phyloP scores from a whole-genome alignment of 768 basidiomycete genomes.

The Phaeotremella skinneri region DNA sequence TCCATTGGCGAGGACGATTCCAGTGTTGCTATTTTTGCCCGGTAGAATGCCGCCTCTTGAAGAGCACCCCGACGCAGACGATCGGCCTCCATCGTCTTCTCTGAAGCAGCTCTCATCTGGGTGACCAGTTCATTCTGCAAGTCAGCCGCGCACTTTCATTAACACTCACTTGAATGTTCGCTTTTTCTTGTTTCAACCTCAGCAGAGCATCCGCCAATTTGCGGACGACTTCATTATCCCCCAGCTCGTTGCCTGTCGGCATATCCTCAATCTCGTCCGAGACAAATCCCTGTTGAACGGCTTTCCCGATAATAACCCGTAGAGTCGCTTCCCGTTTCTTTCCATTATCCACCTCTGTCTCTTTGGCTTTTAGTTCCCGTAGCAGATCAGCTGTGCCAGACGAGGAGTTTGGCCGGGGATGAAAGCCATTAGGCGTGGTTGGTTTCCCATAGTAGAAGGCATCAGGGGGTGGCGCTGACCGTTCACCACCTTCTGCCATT shows the following conservation, averaged over 20 bases:
- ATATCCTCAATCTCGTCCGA: slow-evolving; percentile 58
- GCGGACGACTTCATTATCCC: slow-evolving; percentile 53
- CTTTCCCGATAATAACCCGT: slow-evolving; percentile 72
- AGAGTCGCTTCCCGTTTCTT: slow-evolving; percentile 82
- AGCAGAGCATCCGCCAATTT: slow-evolving; percentile 69
- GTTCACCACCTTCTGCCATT: slow-evolving; percentile 32
- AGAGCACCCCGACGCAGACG: slow-evolving; percentile 71
- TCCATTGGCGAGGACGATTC: slow-evolving; percentile 70
- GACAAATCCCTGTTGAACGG: slow-evolving; percentile 73
- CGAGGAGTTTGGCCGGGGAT: slow-evolving; percentile 29
- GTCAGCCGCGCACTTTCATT: slow-evolving; percentile 50
- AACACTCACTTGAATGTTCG: slow-evolving; percentile 34
- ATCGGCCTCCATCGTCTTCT: slow-evolving; percentile 75
- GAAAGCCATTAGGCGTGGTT: slow-evolving; percentile 43
- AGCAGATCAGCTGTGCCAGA: slow-evolving; percentile 62
- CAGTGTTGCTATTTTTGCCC: slow-evolving; percentile 85
- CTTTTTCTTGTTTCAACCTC: slow-evolving; percentile 60
- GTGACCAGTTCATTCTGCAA: slow-evolving; percentile 58
- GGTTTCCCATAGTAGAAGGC: slow-evolving; percentile 58
- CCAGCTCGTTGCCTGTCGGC: slow-evolving; percentile 52
- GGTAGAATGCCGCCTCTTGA: slow-evolving; percentile 93
- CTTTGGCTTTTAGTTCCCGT: slow-evolving; percentile 76
- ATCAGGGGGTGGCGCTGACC: slow-evolving; percentile 59
- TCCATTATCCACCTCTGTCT: slow-evolving; percentile 71
- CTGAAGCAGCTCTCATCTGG: slow-evolving; percentile 73